Conservation (phyloP, 257 asterid species). For the Henckelia pumila region DNA sequence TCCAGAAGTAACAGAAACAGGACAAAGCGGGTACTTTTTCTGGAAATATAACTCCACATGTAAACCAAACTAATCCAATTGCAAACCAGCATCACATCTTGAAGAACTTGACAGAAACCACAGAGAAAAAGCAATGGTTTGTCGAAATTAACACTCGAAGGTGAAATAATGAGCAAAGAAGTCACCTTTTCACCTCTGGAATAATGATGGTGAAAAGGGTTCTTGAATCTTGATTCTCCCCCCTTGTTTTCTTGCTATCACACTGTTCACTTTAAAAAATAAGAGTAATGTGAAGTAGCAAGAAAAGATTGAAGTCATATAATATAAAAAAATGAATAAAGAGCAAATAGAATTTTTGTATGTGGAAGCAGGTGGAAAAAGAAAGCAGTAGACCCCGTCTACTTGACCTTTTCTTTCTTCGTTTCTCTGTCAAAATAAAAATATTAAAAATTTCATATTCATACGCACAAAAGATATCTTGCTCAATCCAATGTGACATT, state of each 20-base stretch:
- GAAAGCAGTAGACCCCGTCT: neutral
- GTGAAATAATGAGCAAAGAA: slow-evolving; percentile 10
- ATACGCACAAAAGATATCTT: too few relatives aligned
- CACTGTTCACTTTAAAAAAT: neutral
- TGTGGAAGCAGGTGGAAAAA: neutral
- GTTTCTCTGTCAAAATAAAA: too few relatives aligned
- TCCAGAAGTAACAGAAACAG: neutral
- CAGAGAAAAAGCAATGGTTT: slow-evolving; percentile 14
- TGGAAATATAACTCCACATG: slow-evolving; percentile 5
- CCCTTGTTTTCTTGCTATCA: neutral
- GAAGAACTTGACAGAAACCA: neutral
- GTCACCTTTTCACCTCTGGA: slow-evolving; percentile 30
- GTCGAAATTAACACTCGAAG: slow-evolving; percentile 14
- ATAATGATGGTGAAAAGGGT: slow-evolving; percentile 26
- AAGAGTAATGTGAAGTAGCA: neutral
- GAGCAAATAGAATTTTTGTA: neutral
- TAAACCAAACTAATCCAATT: neutral
- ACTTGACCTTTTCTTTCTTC: neutral
- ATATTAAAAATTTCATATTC: too few relatives aligned
- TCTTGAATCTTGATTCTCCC: slow-evolving; percentile 4
- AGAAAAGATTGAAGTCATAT: neutral
- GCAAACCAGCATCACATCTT: neutral
- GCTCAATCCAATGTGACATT: too few relatives aligned
- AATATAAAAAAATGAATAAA: neutral
- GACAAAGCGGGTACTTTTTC: neutral